Evolutionary conservation across 179 eudicot species (phyloP).

Genomic region (Drosera spatulata): DNA sequence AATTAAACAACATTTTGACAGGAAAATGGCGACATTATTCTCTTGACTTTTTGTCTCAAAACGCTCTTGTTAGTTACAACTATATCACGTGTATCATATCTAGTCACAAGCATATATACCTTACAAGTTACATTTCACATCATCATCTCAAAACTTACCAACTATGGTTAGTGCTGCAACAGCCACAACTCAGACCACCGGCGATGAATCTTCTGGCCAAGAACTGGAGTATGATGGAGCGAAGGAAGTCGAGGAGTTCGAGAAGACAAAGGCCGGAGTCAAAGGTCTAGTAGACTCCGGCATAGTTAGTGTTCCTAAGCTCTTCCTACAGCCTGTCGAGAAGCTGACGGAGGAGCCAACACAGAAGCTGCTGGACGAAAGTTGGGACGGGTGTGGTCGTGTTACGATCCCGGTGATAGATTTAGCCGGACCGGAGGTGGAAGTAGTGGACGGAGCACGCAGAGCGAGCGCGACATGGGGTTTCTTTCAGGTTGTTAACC

Average conservation of each 20-base stretch:
- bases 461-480: constrained; percentile 31
- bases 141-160: no score
- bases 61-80: no score
- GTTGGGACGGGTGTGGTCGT: not conserved
- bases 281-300: constrained; percentile 35
- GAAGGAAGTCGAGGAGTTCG: constrained; percentile 21
- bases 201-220: not conserved
- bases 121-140: no score
- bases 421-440: constrained; percentile 6
- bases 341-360: constrained; percentile 5
- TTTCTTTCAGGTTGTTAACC: constrained; percentile 37
- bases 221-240: constrained; percentile 13
- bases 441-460: constrained; percentile 11
- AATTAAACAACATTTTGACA: no score
- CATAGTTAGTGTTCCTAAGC: constrained; percentile 20
- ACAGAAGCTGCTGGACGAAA: not conserved
- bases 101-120: no score
- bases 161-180: no score
- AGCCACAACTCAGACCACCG: not conserved
- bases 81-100: no score
- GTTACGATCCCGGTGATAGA: constrained; percentile 27
- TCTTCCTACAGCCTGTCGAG: constrained; percentile 21
- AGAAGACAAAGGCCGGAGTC: constrained; percentile 31
- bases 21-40: no score
- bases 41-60: no score